Conservation (phyloP, 73 alveolate species). For the Stentor coeruleus region DNA sequence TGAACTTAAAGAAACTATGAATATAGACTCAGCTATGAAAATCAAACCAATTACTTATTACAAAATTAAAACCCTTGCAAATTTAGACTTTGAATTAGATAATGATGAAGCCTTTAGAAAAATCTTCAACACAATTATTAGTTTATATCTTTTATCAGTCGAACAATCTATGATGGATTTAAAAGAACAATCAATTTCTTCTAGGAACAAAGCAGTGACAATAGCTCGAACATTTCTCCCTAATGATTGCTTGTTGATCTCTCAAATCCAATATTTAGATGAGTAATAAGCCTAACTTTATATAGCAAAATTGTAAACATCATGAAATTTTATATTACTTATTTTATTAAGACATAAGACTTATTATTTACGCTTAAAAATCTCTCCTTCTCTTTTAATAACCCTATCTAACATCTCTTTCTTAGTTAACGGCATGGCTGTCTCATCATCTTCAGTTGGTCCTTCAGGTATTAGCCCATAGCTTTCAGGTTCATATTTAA, state of each 20-base stretch:
- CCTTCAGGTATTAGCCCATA: background rate
- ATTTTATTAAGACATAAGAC: too few relatives aligned
- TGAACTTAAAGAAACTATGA: background rate
- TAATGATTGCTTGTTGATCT: background rate
- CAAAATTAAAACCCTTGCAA: background rate
- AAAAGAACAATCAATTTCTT: background rate
- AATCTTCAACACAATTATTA: too few relatives aligned
- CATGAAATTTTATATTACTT: too few relatives aligned
- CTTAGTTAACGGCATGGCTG: background rate
- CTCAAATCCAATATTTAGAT: background rate
- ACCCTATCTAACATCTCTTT: background rate
- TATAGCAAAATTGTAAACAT: too few relatives aligned
- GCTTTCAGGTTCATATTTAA: conserved; percentile 5
- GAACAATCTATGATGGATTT: background rate
- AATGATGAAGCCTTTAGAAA: background rate
- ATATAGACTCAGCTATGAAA: background rate
- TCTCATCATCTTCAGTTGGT: conserved; percentile 18
- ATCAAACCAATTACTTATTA: background rate
- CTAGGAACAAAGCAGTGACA: background rate
- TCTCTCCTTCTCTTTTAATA: background rate
- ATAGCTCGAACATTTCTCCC: background rate
- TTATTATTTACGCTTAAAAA: background rate
- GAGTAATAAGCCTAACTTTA: too few relatives aligned
- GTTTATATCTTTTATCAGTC: background rate
- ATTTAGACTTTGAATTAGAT: background rate